A percentile compares a stretch with the other conserved stretches of the same genome.
Evolutionary conservation across 805 yeast species (phyloP).

Genomic region (Saccharomycopsis malanga): DNA sequence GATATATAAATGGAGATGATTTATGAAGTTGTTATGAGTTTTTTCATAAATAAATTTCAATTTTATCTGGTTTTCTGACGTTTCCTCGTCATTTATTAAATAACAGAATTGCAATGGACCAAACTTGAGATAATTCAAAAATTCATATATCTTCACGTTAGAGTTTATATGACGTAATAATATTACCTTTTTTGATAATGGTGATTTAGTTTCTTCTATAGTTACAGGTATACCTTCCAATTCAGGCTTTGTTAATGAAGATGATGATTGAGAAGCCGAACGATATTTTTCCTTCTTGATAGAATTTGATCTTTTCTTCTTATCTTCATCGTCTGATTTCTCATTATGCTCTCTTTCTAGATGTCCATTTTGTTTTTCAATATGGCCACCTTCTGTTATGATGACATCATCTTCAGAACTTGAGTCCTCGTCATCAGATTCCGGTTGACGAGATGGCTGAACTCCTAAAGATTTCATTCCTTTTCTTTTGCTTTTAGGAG

Average conservation of each 20-base stretch:
- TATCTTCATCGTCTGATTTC: not conserved
- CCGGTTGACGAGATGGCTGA: not conserved
- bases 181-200: slow-evolving; percentile 15
- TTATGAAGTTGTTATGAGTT: slow-evolving; percentile 18
- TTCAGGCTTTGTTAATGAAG: slow-evolving; percentile 1
- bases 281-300: not conserved
- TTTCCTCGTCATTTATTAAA: not conserved
- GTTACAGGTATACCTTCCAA: slow-evolving; percentile 3
- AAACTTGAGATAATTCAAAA: slow-evolving; percentile 20
- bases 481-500: slow-evolving; percentile 18
- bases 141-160: slow-evolving; percentile 14
- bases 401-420: slow-evolving; percentile 6
- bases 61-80: slow-evolving; percentile 10
- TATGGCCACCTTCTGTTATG: slow-evolving; percentile 8
- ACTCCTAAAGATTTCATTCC: not conserved
- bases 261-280: not conserved
- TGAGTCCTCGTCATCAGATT: not conserved
- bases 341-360: not conserved
- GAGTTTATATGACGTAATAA: slow-evolving; percentile 14
- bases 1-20: slow-evolving; percentile 17
- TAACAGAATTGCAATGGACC: slow-evolving; percentile 22
- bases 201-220: not conserved
- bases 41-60: slow-evolving; percentile 20
- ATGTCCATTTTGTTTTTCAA: not conserved
- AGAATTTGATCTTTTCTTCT: not conserved